Evolutionary conservation across 306 rosid species (phyloP).

Genomic region (Potentilla sterilis): DNA sequence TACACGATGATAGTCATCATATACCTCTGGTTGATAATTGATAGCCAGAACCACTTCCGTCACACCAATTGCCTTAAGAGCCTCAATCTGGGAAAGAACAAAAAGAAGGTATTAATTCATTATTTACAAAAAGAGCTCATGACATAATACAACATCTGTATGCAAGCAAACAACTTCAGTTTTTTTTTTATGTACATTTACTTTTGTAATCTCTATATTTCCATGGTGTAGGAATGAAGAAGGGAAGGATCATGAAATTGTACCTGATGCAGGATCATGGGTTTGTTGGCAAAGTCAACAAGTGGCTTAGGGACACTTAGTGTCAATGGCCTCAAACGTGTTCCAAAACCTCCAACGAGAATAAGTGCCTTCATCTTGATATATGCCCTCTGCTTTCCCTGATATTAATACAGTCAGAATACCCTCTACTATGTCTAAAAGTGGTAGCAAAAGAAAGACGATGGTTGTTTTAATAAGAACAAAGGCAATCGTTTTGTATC

Average conservation of each 20-base stretch:
- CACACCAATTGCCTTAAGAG: slow-evolving; percentile 93
- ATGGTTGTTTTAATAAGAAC: slow-evolving; percentile 27
- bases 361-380: slow-evolving; percentile 91
- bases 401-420: slow-evolving; percentile 6
- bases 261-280: slow-evolving; percentile 99
- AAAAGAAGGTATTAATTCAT: slow-evolving; percentile 14
- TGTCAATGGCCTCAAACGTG: slow-evolving; percentile 99
- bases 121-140: not conserved
- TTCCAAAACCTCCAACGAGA: slow-evolving; percentile 98
- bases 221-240: not conserved
- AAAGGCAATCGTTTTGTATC: slow-evolving; percentile 15
- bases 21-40: slow-evolving; percentile 99
- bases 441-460: slow-evolving; percentile 21
- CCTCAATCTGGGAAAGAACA: slow-evolving; percentile 69
- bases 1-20: slow-evolving; percentile 1
- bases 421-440: slow-evolving; percentile 14
- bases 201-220: not conserved
- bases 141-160: not conserved
- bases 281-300: slow-evolving; percentile 98
- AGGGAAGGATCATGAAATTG: slow-evolving; percentile 17
- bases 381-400: slow-evolving; percentile 44
- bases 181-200: too few species aligned
- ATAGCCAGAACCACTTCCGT: slow-evolving; percentile 93
- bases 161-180: not conserved
- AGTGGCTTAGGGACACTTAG: slow-evolving; percentile 99